These are phyloP conservation scores for Ascoidea rubescens DNA, from an alignment of 805 yeast genomes.

Conservation along the genomic window DNA sequence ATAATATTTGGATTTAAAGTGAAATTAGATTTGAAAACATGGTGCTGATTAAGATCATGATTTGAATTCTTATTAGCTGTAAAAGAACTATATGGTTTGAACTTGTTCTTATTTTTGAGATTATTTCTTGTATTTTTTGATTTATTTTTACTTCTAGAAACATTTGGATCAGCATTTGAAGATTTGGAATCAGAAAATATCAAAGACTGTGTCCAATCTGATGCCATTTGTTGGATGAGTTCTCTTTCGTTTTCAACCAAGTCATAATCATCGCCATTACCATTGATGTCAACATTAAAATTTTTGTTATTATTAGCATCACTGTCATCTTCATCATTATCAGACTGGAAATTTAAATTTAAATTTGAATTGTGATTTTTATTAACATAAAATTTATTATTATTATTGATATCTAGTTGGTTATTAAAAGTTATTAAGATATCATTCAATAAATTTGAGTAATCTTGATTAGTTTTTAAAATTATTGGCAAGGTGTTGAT, in stretches of 20 bases:
- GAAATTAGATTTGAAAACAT: neutral
- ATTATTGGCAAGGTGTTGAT: neutral
- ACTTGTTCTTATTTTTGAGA: neutral
- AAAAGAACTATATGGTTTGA: neutral
- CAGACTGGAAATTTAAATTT: too few relatives aligned
- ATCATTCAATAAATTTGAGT: neutral
- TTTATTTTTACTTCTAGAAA: too few relatives aligned
- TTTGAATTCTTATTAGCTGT: neutral
- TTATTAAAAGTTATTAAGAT: neutral
- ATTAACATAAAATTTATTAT: neutral
- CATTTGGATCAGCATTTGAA: neutral
- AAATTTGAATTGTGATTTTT: too few relatives aligned
- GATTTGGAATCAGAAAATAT: neutral
- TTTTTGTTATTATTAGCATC: conserved; percentile 8
- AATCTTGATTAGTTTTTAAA: neutral
- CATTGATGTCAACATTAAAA: too few relatives aligned
- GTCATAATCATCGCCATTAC: conserved; percentile 22
- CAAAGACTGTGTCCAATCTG: neutral
- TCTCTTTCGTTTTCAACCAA: conserved; percentile 20
- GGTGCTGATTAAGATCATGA: neutral
- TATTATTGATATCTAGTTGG: neutral
- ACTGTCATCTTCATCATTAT: conserved; percentile 27
- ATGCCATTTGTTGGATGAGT: neutral
- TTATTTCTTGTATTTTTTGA: too few relatives aligned
- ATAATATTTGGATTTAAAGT: neutral